A percentile compares a stretch with the other conserved stretches of the same genome.
phyloP scores from a whole-genome alignment of 2,329 filamentous ascomycete species.

The Pseudocercospora crystallina region DNA sequence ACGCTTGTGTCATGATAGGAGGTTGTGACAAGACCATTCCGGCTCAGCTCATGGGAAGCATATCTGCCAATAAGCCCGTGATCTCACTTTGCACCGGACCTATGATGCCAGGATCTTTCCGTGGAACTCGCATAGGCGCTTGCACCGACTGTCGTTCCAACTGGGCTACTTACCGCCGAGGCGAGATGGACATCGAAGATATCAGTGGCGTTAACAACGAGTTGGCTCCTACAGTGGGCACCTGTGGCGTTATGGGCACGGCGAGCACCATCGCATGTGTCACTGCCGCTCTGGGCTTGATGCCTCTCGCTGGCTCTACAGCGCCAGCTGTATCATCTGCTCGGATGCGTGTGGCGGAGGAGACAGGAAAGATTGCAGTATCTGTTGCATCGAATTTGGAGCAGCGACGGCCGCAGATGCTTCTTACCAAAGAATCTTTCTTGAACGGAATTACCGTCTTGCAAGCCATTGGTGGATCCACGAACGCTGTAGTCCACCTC shows the following conservation, averaged over 20 bases:
- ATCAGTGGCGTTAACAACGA: slow-evolving; percentile 71
- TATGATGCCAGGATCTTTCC: slow-evolving; percentile 71
- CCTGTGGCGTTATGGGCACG: slow-evolving; percentile 60
- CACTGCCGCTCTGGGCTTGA: slow-evolving; percentile 53
- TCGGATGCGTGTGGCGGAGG: slow-evolving; percentile 54
- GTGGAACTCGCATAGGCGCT: slow-evolving; percentile 65
- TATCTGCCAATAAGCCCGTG: slow-evolving; percentile 71
- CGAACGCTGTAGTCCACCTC: slow-evolving; percentile 46
- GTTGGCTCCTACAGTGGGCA: slow-evolving; percentile 64
- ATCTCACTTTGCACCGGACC: slow-evolving; percentile 69
- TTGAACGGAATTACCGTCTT: slow-evolving; percentile 48
- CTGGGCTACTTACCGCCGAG: slow-evolving; percentile 68
- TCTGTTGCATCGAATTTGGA: slow-evolving; percentile 37
- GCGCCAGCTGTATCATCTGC: slow-evolving; percentile 56
- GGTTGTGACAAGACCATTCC: slow-evolving; percentile 75
- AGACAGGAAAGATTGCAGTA: slow-evolving; percentile 53
- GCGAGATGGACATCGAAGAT: slow-evolving; percentile 68
- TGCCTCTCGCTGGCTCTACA: slow-evolving; percentile 53
- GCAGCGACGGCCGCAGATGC: slow-evolving; percentile 44
- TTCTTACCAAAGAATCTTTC: slow-evolving; percentile 50
- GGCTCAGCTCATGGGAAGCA: slow-evolving; percentile 72
- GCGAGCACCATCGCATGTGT: slow-evolving; percentile 59
- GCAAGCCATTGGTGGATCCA: slow-evolving; percentile 47
- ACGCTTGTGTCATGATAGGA: slow-evolving; percentile 54
- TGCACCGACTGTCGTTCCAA: slow-evolving; percentile 75